Evolutionary conservation across 225 moss, liverwort and hornwort genomes (phyloP), one percentile per base, ranked within the genome.

Genomic region (Thuidium tamariscinum): DNA sequence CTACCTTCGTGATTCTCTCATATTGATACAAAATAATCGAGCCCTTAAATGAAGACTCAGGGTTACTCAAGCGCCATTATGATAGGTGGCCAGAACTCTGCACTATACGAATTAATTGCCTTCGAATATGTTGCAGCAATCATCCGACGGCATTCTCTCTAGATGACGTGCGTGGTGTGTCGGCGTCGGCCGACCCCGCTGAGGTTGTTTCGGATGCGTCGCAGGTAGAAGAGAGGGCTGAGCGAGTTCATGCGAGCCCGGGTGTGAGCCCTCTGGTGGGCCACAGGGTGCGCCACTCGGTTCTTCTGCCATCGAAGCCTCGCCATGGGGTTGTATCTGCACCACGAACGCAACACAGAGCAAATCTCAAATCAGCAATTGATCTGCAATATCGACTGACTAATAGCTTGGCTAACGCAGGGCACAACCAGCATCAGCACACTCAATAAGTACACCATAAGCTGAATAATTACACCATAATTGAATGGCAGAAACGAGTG

Each of bases 181-280:
- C 63, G 71, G 46, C 81, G 79, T 17, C 83, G 67, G 22, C 87
- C 90, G 1, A 44, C 80, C 5, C 87, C 19, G 10, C 36, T 74
- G n/a, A 93, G 64, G 4, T 92, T 93, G 88, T 92, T 89, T 54
- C 42, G 57, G 68, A 91, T 93, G 74, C 92, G 89, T 3, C 87
- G 86, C 20, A 93, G 52, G 79, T 92, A 89, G 77, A 74, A 91
- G 0, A 89, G 64, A 2, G 91, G 91, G 39, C 91, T 93, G 14
- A 90, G 41, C 42, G 85, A 86, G 65, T 90, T 92, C 79, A 89
- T 17, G 55, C 78, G 76, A 7, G 83, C 83, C 68, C 85, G 27
- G 15, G 27, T 60, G 17, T 29, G 73, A 3, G 61, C 87, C 69
- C 87, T 82, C 85, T 85, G 79, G 39, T 89, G 59, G 4, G 15